These are phyloP conservation scores for Chaetomium globosum DNA, from an alignment of 2,329 filamentous ascomycete genomes.

Conservation along the genomic window DNA sequence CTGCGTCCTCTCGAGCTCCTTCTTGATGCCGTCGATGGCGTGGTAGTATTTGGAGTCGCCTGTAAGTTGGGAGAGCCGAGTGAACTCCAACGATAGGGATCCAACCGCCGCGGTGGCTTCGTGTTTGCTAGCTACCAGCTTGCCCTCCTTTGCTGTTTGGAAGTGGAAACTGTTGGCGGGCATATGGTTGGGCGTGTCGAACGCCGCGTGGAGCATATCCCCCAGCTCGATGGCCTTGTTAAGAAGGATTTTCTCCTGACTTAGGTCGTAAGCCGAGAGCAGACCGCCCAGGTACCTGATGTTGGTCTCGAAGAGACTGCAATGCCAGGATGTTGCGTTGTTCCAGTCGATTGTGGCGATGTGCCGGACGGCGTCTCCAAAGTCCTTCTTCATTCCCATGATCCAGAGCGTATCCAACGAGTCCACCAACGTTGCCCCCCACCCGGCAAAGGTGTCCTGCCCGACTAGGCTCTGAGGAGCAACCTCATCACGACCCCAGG, in stretches of 20 bases:
- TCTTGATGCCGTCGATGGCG: constrained; percentile 72
- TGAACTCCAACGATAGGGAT: constrained; percentile 74
- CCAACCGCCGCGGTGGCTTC: constrained; percentile 56
- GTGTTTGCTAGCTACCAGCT: constrained; percentile 42
- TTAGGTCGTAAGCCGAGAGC: constrained; percentile 56
- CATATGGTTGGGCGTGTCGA: constrained; percentile 59
- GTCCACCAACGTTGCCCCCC: constrained; percentile 63
- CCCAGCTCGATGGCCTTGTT: constrained; percentile 57
- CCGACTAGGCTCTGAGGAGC: constrained; percentile 52
- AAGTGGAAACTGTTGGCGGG: constrained; percentile 54
- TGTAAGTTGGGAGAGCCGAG: constrained; percentile 72
- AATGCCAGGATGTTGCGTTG: constrained; percentile 48
- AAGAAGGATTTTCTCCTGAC: constrained; percentile 50
- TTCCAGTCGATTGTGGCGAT: constrained; percentile 60
- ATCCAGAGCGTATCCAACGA: constrained; percentile 62
- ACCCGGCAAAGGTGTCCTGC: constrained; percentile 55
- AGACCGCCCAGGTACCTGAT: constrained; percentile 59
- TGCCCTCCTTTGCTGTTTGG: constrained; percentile 44
- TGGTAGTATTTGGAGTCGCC: constrained; percentile 70
- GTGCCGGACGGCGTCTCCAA: constrained; percentile 53
- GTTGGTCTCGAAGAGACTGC: constrained; percentile 66
- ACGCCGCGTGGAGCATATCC: constrained; percentile 56
- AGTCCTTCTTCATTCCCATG: constrained; percentile 61
- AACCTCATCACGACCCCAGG: constrained; percentile 61
- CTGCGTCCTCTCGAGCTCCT: constrained; percentile 66